These are phyloP conservation scores for Trichoderma reesei DNA, from an alignment of 495 filamentous ascomycete genomes.

Conservation along the genomic window DNA sequence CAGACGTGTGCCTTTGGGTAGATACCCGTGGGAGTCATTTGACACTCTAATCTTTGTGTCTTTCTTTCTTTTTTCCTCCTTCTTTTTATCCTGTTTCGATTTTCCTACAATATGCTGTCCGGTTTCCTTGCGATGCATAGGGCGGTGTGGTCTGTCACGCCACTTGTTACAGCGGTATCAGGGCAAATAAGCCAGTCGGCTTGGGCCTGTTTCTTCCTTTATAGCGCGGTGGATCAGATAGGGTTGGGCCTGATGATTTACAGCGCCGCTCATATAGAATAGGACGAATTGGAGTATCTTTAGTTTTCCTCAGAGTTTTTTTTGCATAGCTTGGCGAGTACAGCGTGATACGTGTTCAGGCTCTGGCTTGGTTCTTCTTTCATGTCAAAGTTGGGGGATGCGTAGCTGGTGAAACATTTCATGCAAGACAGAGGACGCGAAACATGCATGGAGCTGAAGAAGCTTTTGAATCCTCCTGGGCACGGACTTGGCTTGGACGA, in stretches of 20 bases:
- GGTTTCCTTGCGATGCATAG: too few relatives aligned
- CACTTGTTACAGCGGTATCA: neutral
- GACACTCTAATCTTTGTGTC: neutral
- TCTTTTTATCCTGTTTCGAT: neutral
- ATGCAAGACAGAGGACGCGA: conserved; percentile 2
- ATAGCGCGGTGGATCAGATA: too few relatives aligned
- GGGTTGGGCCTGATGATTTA: too few relatives aligned
- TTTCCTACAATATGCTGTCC: too few relatives aligned
- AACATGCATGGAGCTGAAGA: neutral
- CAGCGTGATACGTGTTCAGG: too few relatives aligned
- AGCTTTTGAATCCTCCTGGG: neutral
- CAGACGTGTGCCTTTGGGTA: neutral
- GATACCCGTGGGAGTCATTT: conserved; percentile 11
- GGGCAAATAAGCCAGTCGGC: neutral
- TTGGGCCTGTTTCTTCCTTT: neutral
- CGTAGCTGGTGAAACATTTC: conserved; percentile 3
- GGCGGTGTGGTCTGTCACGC: neutral
- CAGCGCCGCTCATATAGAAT: neutral
- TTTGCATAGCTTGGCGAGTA: too few relatives aligned
- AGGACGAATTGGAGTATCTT: neutral
- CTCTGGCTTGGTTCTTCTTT: too few relatives aligned
- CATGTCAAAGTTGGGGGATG: too few relatives aligned
- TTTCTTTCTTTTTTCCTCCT: neutral
- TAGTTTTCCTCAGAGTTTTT: too few relatives aligned
- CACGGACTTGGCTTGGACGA: neutral